Percentiles rank a stretch among this genome's conserved stretches.
These are phyloP conservation scores for Amanita polypyramis DNA, from an alignment of 768 basidiomycete genomes.

Conservation along the genomic window DNA sequence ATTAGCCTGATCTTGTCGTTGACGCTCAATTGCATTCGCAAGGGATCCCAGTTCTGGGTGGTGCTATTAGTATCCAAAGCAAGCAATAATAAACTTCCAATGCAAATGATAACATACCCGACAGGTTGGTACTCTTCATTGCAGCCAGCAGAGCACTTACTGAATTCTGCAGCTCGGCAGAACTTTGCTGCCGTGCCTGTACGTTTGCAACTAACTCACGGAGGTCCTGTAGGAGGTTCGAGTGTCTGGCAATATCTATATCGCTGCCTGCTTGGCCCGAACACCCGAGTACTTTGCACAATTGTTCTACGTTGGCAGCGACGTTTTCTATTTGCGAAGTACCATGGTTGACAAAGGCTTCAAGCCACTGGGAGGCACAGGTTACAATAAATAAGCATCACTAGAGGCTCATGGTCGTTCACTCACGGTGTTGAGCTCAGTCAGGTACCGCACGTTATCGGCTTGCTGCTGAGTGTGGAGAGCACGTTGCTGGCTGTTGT, in stretches of 20 bases:
- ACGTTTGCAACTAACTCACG: constrained; percentile 23
- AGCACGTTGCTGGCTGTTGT: constrained; percentile 35
- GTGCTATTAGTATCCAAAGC: not conserved
- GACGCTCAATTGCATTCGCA: constrained; percentile 52
- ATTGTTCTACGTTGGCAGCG: constrained; percentile 45
- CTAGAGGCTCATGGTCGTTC: not conserved
- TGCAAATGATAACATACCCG: not conserved
- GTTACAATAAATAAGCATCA: not conserved
- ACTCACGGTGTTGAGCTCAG: constrained; percentile 62
- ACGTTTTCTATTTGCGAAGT: constrained; percentile 60
- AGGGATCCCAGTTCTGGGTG: constrained; percentile 44
- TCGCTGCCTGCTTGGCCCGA: constrained; percentile 3
- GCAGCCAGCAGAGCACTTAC: constrained; percentile 26
- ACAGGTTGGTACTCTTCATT: constrained; percentile 14
- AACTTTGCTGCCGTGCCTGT: constrained; percentile 25
- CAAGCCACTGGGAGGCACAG: constrained; percentile 59
- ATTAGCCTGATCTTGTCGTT: constrained; percentile 62
- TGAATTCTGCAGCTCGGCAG: constrained; percentile 27
- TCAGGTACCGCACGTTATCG: constrained; percentile 69
- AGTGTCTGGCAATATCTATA: constrained; percentile 8
- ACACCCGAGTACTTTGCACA: constrained; percentile 45
- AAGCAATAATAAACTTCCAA: too few relatives aligned
- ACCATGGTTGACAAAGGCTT: constrained; percentile 71
- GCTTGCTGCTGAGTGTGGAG: constrained; percentile 53
- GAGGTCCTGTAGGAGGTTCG: constrained; percentile 25